Conservation (phyloP, 352 stramenopile species). For the Phytophthora pistaciae region DNA sequence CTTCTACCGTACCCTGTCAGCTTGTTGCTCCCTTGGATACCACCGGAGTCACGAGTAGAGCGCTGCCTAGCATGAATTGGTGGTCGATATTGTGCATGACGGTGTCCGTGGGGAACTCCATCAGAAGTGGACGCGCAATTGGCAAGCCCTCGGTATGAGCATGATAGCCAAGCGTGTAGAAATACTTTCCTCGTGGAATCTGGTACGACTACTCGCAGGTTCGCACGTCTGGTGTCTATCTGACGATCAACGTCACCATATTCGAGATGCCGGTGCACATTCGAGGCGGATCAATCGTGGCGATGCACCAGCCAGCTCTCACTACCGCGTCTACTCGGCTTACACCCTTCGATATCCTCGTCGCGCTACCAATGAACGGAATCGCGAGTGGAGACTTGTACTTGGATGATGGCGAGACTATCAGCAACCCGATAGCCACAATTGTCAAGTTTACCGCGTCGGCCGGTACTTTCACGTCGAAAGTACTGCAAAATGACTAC, state of each 20-base stretch:
- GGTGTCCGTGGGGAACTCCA: slow-evolving; percentile 68
- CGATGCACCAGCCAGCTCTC: slow-evolving; percentile 1
- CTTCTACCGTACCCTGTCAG: slow-evolving; percentile 64
- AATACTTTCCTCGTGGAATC: slow-evolving; percentile 1
- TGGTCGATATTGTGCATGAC: slow-evolving; percentile 43
- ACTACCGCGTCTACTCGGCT: background rate
- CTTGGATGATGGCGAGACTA: background rate
- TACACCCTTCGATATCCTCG: background rate
- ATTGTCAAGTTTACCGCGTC: background rate
- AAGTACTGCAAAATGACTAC: slow-evolving; percentile 1
- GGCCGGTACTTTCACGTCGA: slow-evolving; percentile 3
- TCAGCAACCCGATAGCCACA: background rate
- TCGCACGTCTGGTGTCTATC: background rate
- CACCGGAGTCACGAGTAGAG: slow-evolving; percentile 68
- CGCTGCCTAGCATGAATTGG: slow-evolving; percentile 70
- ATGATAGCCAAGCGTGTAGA: slow-evolving; percentile 82
- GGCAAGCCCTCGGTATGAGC: slow-evolving; percentile 50
- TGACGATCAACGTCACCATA: background rate
- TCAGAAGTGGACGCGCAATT: slow-evolving; percentile 66
- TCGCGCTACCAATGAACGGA: background rate
- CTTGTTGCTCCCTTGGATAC: slow-evolving; percentile 48
- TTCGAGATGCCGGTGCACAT: slow-evolving; percentile 3
- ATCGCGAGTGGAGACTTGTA: slow-evolving; percentile 1
- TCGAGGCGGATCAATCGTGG: background rate
- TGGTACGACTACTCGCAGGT: background rate